Evolutionary conservation across 2,329 filamentous ascomycete genomes (phyloP), one percentile per base, ranked within the genome.

Genomic region (Moelleriella libera): DNA sequence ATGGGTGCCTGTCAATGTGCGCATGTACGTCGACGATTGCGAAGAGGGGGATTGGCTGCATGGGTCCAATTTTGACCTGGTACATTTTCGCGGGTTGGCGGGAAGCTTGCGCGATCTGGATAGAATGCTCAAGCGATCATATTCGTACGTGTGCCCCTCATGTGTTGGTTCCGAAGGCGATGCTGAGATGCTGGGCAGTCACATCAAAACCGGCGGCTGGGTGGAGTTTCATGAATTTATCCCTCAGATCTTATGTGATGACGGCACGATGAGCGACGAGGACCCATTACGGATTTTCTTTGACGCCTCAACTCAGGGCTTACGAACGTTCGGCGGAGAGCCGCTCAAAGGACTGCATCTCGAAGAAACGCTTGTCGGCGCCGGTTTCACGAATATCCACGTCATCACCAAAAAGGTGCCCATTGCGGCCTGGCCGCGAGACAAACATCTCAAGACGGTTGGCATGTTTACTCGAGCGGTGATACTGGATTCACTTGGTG

Each of bases 21-120:
- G 67, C 6, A 82, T 82, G 61, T 65, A 80, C 49, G 69, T 83
- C 8, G 79, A 83, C 54, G 78, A 83, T 55, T 71, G 72, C 45
- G 76, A 65, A 49, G 63, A 81, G 52, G 67, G 74, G 44, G 68
- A 75, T 7, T 83, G 80, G 80, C 52, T 63, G 5, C 63, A 65
- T 30, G 75, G 73, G 45, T 60, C 66, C 4, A 64, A 71, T 47
- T 80, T 75, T 55, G 77, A 82, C 57, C 69, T 75, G 51, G 71
- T 82, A 1, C 70, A 69, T 66, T 73, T 69, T 55, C 68, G 62
- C 54, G 70, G 56, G 55, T 72, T 64, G 66, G 76, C 67, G 54
- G 66, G 52, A 30, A 67, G 71, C 31, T 67, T 83, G 41, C 62
- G 66, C n/a, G 67, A 82, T 53, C 55, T 76, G 21, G 58, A 64